These are phyloP conservation scores for Rubia peregrina DNA, from an alignment of 305 asterid genomes.

Conservation along the genomic window DNA sequence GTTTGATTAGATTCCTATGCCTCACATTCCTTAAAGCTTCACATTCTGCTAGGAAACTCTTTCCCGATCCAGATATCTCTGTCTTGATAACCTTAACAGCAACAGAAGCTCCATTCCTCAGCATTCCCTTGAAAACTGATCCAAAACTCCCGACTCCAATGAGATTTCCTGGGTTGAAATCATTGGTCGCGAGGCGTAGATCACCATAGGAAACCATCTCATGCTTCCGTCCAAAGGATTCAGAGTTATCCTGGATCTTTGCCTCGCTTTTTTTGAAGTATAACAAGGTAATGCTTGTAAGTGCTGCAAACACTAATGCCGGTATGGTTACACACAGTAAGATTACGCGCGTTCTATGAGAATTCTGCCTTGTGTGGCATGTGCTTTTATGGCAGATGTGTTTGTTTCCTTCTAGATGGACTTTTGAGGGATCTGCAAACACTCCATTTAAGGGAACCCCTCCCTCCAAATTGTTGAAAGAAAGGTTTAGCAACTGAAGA, in stretches of 20 bases:
- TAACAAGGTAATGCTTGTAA: conserved; percentile 20
- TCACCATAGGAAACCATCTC: conserved; percentile 43
- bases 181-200: conserved; percentile 41
- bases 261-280: conserved; percentile 23
- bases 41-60: conserved; percentile 46
- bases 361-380: conserved; percentile 1
- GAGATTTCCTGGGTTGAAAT: conserved; percentile 39
- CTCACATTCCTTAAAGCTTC: conserved; percentile 37
- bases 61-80: conserved; percentile 20
- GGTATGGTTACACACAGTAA: conserved; percentile 13
- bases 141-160: conserved; percentile 53
- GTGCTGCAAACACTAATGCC: conserved; percentile 13
- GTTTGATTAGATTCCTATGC: conserved; percentile 55
- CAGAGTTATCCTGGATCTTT: conserved; percentile 2
- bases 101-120: conserved; percentile 21
- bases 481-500: conserved; percentile 42
- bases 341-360: conserved; percentile 9
- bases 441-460: conserved; percentile 35
- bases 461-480: conserved; percentile 52
- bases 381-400: conserved; percentile 27
- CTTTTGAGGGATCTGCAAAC: conserved; percentile 34
- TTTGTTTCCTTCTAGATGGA: conserved; percentile 39
- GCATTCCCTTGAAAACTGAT: conserved; percentile 38
- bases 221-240: conserved; percentile 23
- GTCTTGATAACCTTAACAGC: conserved; percentile 54